These are phyloP conservation scores for Paecilomyces niveus DNA, from an alignment of 2,329 filamentous ascomycete species.

Conservation along the genomic window DNA sequence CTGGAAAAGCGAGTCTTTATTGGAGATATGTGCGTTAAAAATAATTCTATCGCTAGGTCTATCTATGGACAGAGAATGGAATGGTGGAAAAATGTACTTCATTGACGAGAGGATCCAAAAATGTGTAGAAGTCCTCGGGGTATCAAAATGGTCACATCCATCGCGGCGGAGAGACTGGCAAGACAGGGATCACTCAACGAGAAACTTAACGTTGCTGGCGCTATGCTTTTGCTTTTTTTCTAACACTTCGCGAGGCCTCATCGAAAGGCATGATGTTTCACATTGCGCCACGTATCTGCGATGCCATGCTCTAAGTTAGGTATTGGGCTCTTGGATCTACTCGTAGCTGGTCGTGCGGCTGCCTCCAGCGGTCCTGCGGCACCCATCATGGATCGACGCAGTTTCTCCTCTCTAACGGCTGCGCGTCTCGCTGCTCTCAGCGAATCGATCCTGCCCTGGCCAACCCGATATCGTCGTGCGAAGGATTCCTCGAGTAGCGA, in stretches of 20 bases:
- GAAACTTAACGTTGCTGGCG: neutral
- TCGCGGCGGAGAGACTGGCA: neutral
- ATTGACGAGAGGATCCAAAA: neutral
- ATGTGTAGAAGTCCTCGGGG: neutral
- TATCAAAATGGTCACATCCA: neutral
- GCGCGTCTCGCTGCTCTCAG: constrained; percentile 62
- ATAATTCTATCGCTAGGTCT: neutral
- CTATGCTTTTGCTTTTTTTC: neutral
- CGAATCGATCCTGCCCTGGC: constrained; percentile 73
- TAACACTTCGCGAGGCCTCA: neutral
- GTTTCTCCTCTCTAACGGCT: constrained; percentile 34
- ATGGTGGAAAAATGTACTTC: neutral
- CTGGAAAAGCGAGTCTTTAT: neutral
- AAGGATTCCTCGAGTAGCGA: constrained; percentile 76
- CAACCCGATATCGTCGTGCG: constrained; percentile 69
- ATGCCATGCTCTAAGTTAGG: constrained; percentile 25
- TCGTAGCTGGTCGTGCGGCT: constrained; percentile 22
- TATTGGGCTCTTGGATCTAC: constrained; percentile 18
- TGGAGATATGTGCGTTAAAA: neutral
- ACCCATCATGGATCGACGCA: constrained; percentile 30
- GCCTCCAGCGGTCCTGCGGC: constrained; percentile 27
- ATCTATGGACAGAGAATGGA: neutral
- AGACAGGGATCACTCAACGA: neutral
- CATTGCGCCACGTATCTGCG: constrained; percentile 26
- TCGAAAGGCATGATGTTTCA: constrained; percentile 26